Conservation (phyloP, 805 yeast genomes). For the Candida sanyiensis region DNA sequence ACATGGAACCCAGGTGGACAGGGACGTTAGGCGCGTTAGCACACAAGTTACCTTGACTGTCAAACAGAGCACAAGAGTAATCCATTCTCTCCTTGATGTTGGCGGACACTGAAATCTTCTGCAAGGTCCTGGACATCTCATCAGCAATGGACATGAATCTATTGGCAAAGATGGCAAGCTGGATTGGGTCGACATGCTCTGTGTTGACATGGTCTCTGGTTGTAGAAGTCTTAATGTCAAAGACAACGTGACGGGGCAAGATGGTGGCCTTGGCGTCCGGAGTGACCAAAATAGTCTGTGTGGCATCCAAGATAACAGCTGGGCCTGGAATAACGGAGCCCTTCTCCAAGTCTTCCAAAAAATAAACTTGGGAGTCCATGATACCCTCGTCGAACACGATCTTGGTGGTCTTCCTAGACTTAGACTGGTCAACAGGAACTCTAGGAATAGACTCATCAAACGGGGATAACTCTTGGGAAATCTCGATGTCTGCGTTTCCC, state of each 20-base stretch:
- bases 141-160: conserved; percentile 49
- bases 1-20: conserved; percentile 44
- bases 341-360: conserved; percentile 25
- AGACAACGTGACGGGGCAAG: conserved; percentile 32
- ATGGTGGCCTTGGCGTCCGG: conserved; percentile 33
- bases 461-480: conserved; percentile 21
- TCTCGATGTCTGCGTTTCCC: conserved; percentile 23
- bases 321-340: conserved; percentile 35
- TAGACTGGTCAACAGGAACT: conserved; percentile 18
- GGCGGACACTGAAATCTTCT: conserved; percentile 38
- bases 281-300: conserved; percentile 37
- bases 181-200: conserved; percentile 42
- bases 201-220: conserved; percentile 36
- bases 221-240: conserved; percentile 27
- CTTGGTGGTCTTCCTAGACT: conserved; percentile 33
- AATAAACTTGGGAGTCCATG: conserved; percentile 28
- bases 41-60: conserved; percentile 36
- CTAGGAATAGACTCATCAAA: conserved; percentile 19
- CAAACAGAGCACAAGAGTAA: conserved; percentile 44
- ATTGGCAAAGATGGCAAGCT: conserved; percentile 38
- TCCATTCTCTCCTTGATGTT: conserved; percentile 45
- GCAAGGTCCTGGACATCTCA: conserved; percentile 41
- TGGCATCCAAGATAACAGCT: conserved; percentile 31
- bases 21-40: conserved; percentile 47
- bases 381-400: conserved; percentile 27